Base-by-base conservation (phyloP, 495 filamentous ascomycete species). In the Trypethelium eluteriae region DNA sequence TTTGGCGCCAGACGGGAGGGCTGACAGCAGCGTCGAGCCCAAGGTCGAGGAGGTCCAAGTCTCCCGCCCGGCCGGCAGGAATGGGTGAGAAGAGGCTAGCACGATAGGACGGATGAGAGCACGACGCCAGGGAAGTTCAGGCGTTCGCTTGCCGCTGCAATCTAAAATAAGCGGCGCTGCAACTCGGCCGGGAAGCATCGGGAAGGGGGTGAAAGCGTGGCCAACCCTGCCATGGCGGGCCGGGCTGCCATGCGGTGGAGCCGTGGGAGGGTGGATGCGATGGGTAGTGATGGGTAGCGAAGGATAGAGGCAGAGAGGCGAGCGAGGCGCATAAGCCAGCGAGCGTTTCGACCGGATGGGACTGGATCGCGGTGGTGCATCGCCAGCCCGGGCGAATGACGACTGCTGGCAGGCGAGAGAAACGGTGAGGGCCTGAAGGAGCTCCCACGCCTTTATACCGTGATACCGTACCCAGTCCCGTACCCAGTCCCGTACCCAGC, bases 181-280 rank as follows among this genome's bases (percentile, higher is more conserved):
- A 59, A 59, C 11, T 59, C 53, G 53, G 53, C 53, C 53, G 53
- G 53, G 53, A 25, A 59, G 53, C 53, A 32, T 35, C 53, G 53
- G 53, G 25, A 18, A 59, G 53, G 25, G 36, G 34, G 25, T 18
- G 53, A 32, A 35, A 59, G 53, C 53, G 53, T 59, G 53, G 53
- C 53, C 53, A 59, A 18, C 53, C 53, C 53, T 59, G 53, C 32
- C 25, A 59, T 2, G 53, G 53, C 53, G 53, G 53, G 53, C 53
- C 53, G 53, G 53, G 11, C 53, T 59, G 53, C 14, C 41, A 14
- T 25, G 49, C 10, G 14, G 49, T 53, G 49, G 49, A 53, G 49
- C 49, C 49, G 49, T 53, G 49, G 9, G 16, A 14, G 49, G 49
- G 25, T 18, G 25, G 25, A 18, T 53, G 49, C 9, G 9, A 46